A percentile compares a stretch with the other conserved stretches of the same genome.
phyloP scores from a whole-genome alignment of 768 basidiomycete genomes.

The Hirschioporus abietinus region DNA sequence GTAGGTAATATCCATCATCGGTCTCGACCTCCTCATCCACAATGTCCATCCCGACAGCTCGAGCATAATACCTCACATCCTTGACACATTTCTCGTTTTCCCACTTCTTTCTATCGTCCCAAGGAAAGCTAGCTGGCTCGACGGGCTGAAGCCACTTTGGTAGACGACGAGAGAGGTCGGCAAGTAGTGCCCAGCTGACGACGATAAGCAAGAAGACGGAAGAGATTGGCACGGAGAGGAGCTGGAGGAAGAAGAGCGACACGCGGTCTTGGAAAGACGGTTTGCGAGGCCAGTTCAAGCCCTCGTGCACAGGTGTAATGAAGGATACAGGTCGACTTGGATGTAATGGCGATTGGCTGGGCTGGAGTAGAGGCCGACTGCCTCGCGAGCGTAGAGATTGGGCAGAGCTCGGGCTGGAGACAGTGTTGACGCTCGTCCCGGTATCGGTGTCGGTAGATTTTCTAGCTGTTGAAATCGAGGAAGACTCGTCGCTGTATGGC shows the following conservation, averaged over 20 bases:
- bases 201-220: conserved; percentile 35
- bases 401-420: too few relatives aligned
- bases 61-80: conserved; percentile 39
- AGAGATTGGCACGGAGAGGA: conserved; percentile 21
- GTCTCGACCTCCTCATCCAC: conserved; percentile 38
- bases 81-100: conserved; percentile 32
- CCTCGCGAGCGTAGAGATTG: too few relatives aligned
- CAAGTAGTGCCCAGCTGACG: conserved; percentile 35
- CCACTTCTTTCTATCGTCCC: conserved; percentile 36
- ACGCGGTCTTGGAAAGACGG: conserved; percentile 4
- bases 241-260: conserved; percentile 9
- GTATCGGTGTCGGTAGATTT: too few relatives aligned
- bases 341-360: neutral
- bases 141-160: conserved; percentile 4
- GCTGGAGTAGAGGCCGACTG: neutral
- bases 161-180: conserved; percentile 16
- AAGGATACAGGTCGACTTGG: neutral
- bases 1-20: conserved; percentile 39
- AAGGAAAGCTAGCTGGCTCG: conserved; percentile 16
- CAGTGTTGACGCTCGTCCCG: too few relatives aligned
- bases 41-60: conserved; percentile 36
- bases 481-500: too few relatives aligned
- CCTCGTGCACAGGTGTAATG: neutral
- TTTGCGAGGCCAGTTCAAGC: neutral
- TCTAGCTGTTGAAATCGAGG: too few relatives aligned